These are phyloP conservation scores for Lachnellula subtilissima DNA, from an alignment of 2,329 filamentous ascomycete species.

Conservation along the genomic window DNA sequence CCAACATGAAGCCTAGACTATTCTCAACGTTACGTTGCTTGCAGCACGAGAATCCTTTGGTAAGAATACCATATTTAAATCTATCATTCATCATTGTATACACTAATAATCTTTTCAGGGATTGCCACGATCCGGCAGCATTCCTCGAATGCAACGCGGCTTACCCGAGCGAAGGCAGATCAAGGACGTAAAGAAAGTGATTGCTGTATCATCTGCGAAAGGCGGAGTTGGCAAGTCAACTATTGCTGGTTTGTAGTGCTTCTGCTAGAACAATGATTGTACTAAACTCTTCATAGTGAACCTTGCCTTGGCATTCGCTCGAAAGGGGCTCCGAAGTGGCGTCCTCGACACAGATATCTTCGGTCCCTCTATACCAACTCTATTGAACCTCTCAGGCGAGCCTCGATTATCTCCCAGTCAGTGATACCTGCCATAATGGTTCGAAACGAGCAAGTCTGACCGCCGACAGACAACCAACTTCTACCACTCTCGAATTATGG, in stretches of 20 bases:
- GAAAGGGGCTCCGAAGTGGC: slow-evolving; percentile 73
- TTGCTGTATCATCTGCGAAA: slow-evolving; percentile 96
- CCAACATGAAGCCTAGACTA: slow-evolving; percentile 34
- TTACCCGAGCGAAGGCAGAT: slow-evolving; percentile 79
- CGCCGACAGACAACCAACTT: slow-evolving; percentile 64
- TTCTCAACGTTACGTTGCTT: slow-evolving; percentile 53
- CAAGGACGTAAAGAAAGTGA: slow-evolving; percentile 79
- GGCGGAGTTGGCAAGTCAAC: slow-evolving; percentile 98
- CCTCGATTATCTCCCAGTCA: slow-evolving; percentile 69
- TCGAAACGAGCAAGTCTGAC: slow-evolving; percentile 22
- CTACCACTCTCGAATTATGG: slow-evolving; percentile 91
- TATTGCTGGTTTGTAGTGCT: slow-evolving; percentile 60
- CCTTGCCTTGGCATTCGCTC: slow-evolving; percentile 79
- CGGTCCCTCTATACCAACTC: slow-evolving; percentile 86
- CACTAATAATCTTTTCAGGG: slow-evolving; percentile 51
- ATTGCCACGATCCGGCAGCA: slow-evolving; percentile 70
- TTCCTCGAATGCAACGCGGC: slow-evolving; percentile 73
- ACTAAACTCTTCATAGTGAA: slow-evolving; percentile 53
- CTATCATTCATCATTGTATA: not conserved
- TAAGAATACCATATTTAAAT: slow-evolving; percentile 36
- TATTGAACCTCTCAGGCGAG: slow-evolving; percentile 77
- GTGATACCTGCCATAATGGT: slow-evolving; percentile 27
- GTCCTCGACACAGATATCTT: slow-evolving; percentile 97
- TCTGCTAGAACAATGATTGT: not conserved
- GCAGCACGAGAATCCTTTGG: slow-evolving; percentile 83